Percentiles rank a stretch among this genome's conserved stretches.
phyloP scores from a whole-genome alignment of 192 early-diverging fungal species.

The Coemansia sp. region DNA sequence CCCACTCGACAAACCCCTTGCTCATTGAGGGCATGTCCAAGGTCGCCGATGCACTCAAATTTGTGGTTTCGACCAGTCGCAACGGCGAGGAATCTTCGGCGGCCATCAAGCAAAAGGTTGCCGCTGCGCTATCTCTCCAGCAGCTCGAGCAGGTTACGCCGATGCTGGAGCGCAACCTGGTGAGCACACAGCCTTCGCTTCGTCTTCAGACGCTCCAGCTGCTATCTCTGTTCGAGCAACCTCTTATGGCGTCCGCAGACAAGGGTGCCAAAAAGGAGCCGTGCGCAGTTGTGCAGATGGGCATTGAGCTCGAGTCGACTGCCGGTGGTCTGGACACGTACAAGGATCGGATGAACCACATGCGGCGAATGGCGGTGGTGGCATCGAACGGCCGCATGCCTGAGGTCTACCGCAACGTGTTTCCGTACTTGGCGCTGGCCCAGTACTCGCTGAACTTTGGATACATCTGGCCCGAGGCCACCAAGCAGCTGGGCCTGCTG shows the following conservation, averaged over 20 bases:
- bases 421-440: constrained; percentile 61
- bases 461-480: constrained; percentile 79
- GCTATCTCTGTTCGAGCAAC: constrained; percentile 68
- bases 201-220: constrained; percentile 65
- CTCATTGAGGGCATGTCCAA: constrained; percentile 27
- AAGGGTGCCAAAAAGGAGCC: constrained; percentile 12
- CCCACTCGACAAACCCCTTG: constrained; percentile 21
- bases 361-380: constrained; percentile 71
- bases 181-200: constrained; percentile 48
- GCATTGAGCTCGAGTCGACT: constrained; percentile 61
- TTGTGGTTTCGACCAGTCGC: constrained; percentile 1
- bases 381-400: constrained; percentile 63
- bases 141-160: constrained; percentile 27
- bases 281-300: constrained; percentile 56
- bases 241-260: constrained; percentile 19
- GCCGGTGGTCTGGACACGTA: constrained; percentile 59
- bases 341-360: constrained; percentile 77
- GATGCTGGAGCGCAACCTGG: constrained; percentile 34
- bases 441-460: constrained; percentile 80
- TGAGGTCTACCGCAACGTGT: constrained; percentile 66
- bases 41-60: constrained; percentile 22
- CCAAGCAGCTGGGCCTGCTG: constrained; percentile 55
- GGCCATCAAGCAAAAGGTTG: constrained; percentile 6
- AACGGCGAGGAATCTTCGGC: neutral
- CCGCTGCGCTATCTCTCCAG: constrained; percentile 18